Percentiles rank a stretch among this genome's conserved stretches.
phyloP scores from a whole-genome alignment of 108 stramenopile genomes.

The Stephanodiscus minutulus region DNA sequence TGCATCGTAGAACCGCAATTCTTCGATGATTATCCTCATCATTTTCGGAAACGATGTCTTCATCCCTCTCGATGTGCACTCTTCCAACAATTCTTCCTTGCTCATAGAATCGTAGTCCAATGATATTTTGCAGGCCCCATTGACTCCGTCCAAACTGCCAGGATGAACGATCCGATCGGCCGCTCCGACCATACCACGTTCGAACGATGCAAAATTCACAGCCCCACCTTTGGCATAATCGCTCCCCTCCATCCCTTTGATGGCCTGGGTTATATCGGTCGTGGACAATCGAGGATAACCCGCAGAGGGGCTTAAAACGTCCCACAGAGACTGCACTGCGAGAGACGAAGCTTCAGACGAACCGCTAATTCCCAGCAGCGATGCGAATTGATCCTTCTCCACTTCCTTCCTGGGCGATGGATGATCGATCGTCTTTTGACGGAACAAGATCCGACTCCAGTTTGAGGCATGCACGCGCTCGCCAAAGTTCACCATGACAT shows the following conservation, averaged over 20 bases:
- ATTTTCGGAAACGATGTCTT: constrained; percentile 37
- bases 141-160: background rate
- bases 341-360: no score
- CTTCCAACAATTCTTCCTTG: constrained; percentile 36
- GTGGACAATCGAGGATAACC: constrained; percentile 35
- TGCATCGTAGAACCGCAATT: constrained; percentile 46
- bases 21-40: constrained; percentile 50
- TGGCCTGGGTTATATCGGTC: constrained; percentile 23
- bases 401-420: no score
- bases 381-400: constrained; percentile 8
- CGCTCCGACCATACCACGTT: background rate
- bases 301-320: constrained; percentile 17
- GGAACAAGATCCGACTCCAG: constrained; percentile 34
- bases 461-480: constrained; percentile 12
- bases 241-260: constrained; percentile 27
- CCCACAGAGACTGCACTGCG: constrained; percentile 29
- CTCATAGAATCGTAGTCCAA: constrained; percentile 41
- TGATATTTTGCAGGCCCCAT: no score
- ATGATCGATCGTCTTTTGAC: no score
- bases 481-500: constrained; percentile 32
- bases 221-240: constrained; percentile 34
- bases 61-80: constrained; percentile 33
- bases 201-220: background rate
- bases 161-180: constrained; percentile 5
- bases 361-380: no score